Conservation (phyloP, 257 asterid genomes). For the Gentiana straminea region DNA sequence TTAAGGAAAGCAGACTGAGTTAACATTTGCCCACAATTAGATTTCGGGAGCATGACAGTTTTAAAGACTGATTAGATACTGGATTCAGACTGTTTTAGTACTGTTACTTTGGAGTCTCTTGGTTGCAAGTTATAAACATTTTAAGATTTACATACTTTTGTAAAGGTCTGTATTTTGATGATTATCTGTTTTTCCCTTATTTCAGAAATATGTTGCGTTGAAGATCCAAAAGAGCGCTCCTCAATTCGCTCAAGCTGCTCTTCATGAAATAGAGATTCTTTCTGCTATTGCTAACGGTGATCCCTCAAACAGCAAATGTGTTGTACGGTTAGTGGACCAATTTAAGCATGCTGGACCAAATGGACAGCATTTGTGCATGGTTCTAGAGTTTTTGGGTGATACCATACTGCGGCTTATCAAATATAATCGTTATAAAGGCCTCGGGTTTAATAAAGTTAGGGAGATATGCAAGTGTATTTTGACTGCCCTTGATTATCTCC, state of each 20-base stretch:
- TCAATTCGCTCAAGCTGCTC: slow-evolving; percentile 92
- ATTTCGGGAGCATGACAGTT: too few relatives aligned
- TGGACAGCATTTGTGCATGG: slow-evolving; percentile 98
- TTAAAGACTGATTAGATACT: too few relatives aligned
- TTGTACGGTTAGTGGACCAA: slow-evolving; percentile 71
- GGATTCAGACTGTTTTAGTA: background rate
- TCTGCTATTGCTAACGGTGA: slow-evolving; percentile 79
- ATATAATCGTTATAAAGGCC: slow-evolving; percentile 79
- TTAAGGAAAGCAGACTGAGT: too few relatives aligned
- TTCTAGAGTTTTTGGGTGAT: slow-evolving; percentile 92
- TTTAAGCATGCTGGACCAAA: slow-evolving; percentile 94
- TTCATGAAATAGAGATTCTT: slow-evolving; percentile 81
- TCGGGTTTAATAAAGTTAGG: slow-evolving; percentile 65
- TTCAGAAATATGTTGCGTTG: slow-evolving; percentile 77
- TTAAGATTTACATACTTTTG: background rate
- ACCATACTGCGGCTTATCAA: slow-evolving; percentile 68
- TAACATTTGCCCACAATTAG: too few relatives aligned
- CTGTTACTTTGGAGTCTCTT: background rate
- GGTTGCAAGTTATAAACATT: background rate
- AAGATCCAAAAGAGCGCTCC: slow-evolving; percentile 98
- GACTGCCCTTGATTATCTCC: slow-evolving; percentile 88
- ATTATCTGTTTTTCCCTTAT: background rate
- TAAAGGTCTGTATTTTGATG: background rate
- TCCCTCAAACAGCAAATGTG: slow-evolving; percentile 46
- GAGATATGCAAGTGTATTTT: slow-evolving; percentile 85